phyloP scores from a whole-genome alignment of 495 filamentous ascomycete species.

The Neurospora africana region DNA sequence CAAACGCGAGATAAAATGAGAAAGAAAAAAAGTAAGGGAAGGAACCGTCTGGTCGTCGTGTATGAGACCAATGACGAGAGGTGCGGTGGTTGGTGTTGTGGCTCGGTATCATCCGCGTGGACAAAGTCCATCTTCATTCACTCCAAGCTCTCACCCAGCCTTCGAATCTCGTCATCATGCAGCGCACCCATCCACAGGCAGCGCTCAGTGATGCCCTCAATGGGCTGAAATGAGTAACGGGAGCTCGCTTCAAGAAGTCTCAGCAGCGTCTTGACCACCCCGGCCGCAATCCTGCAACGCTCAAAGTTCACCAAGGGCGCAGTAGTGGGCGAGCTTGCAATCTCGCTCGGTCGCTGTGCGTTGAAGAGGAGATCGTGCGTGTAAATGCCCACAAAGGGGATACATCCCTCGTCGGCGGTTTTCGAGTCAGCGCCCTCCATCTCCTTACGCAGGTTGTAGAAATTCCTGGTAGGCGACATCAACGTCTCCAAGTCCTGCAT shows the following conservation, averaged over 20 bases:
- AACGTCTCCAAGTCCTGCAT: constrained; percentile 74
- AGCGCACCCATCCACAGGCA: constrained; percentile 94
- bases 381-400: constrained; percentile 92
- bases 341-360: constrained; percentile 68
- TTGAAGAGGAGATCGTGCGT: constrained; percentile 97
- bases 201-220: constrained; percentile 77
- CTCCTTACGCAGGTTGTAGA: constrained; percentile 76
- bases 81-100: neutral
- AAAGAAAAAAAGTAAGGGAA: neutral
- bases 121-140: constrained; percentile 14
- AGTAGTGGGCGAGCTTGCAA: constrained; percentile 51
- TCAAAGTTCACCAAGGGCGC: constrained; percentile 92
- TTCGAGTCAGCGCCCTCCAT: constrained; percentile 57
- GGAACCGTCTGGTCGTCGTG: neutral
- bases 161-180: constrained; percentile 68
- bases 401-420: constrained; percentile 69
- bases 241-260: constrained; percentile 86
- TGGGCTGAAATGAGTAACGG: constrained; percentile 73
- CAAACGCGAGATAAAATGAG: neutral
- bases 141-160: constrained; percentile 31
- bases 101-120: neutral
- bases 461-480: constrained; percentile 82
- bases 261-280: constrained; percentile 87
- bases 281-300: constrained; percentile 76
- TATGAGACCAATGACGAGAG: neutral